Percentiles rank a stretch among this genome's conserved stretches.
Evolutionary conservation across 2,329 filamentous ascomycete genomes (phyloP).

Genomic region (Talaromyces sp.): DNA sequence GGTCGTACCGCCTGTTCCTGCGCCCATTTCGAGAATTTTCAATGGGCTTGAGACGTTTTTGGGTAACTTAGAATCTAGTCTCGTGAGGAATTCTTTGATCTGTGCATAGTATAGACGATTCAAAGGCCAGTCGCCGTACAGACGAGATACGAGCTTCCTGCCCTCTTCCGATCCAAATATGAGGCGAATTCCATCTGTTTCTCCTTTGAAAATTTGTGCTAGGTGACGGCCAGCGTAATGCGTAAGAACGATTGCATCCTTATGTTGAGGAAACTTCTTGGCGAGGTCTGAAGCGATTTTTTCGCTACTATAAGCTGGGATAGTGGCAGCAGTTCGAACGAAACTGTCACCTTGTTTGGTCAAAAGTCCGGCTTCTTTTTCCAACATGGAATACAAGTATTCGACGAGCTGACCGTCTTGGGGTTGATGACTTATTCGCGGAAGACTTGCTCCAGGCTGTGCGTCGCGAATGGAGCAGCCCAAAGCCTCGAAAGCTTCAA

Average conservation of each 20-base stretch:
- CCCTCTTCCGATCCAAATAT: slow-evolving; percentile 36
- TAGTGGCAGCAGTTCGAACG: not conserved
- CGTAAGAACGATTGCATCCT: slow-evolving; percentile 33
- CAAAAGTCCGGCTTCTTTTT: not conserved
- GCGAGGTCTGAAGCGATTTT: not conserved
- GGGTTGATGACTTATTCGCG: not conserved
- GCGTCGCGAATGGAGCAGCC: not conserved
- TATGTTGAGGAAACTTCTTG: slow-evolving; percentile 22
- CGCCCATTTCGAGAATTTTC: slow-evolving; percentile 12
- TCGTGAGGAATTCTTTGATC: slow-evolving; percentile 20
- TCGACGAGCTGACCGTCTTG: not conserved
- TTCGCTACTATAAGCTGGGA: not conserved
- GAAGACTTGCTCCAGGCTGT: not conserved
- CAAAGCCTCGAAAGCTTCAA: not conserved
- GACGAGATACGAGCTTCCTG: slow-evolving; percentile 32
- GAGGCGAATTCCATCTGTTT: slow-evolving; percentile 36
- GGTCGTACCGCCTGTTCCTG: slow-evolving; percentile 14
- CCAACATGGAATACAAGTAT: not conserved
- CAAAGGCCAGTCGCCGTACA: slow-evolving; percentile 33
- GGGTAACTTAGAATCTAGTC: not conserved
- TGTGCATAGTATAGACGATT: slow-evolving; percentile 26
- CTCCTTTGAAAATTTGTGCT: slow-evolving; percentile 39
- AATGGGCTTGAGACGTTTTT: not conserved
- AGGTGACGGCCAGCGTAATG: slow-evolving; percentile 33
- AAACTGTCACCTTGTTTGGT: not conserved